phyloP scores from a whole-genome alignment of 306 rosid species.

The Dalbergia cultrata region DNA sequence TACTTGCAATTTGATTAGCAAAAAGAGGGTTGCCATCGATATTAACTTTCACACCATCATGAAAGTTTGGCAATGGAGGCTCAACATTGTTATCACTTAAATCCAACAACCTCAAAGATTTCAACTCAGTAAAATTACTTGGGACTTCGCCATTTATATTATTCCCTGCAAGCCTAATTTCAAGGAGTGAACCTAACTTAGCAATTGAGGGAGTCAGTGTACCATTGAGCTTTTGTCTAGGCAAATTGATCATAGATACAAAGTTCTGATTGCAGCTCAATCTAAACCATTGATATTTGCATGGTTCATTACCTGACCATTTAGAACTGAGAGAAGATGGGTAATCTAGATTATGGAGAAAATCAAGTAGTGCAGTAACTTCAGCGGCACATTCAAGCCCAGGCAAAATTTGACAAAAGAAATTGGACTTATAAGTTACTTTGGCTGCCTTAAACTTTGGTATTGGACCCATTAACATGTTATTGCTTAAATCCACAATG shows the following conservation, averaged over 20 bases:
- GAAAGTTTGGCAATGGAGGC: conserved; percentile 78
- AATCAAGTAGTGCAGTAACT: conserved; percentile 68
- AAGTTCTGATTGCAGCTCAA: conserved; percentile 62
- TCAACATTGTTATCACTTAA: conserved; percentile 68
- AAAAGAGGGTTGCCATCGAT: conserved; percentile 68
- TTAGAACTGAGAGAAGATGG: conserved; percentile 61
- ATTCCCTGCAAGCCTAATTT: conserved; percentile 64
- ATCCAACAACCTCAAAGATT: conserved; percentile 68
- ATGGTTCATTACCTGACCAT: conserved; percentile 85
- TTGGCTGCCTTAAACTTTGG: conserved; percentile 69
- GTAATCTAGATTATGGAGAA: conserved; percentile 63
- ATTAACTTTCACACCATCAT: conserved; percentile 51
- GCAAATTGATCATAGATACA: conserved; percentile 66
- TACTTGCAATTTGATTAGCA: conserved; percentile 45
- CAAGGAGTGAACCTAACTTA: conserved; percentile 62
- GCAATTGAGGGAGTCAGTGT: conserved; percentile 74
- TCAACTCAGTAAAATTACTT: conserved; percentile 56
- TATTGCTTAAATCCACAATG: conserved; percentile 65
- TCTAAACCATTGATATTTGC: conserved; percentile 72
- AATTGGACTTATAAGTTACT: conserved; percentile 62
- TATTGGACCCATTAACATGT: conserved; percentile 74
- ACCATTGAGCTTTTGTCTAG: conserved; percentile 62
- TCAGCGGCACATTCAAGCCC: conserved; percentile 66
- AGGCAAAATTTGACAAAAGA: conserved; percentile 70
- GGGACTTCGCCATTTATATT: conserved; percentile 63